These are phyloP conservation scores for Magnolia officinalis DNA, from an alignment of 164 flowering plant species.

Conservation along the genomic window DNA sequence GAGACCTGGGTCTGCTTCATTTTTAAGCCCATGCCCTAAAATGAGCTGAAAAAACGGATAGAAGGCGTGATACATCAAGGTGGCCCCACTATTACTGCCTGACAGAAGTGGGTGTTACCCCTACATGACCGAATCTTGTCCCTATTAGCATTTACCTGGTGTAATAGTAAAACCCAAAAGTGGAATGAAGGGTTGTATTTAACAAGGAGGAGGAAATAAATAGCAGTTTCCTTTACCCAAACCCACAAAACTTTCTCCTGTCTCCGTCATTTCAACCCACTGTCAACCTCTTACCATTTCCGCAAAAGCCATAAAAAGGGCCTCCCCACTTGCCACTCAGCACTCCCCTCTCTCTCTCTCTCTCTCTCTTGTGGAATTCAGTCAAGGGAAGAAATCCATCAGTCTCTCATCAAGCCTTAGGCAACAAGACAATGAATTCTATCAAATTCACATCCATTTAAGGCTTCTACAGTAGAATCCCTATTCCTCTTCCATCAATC, in stretches of 20 bases:
- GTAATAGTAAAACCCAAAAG: too few relatives aligned
- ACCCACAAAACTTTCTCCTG: slow-evolving; percentile 17
- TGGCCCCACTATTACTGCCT: too few relatives aligned
- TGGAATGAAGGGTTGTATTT: too few relatives aligned
- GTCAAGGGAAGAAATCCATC: slow-evolving; percentile 9
- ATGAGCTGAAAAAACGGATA: too few relatives aligned
- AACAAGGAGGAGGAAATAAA: too few relatives aligned
- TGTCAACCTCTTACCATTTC: slow-evolving; percentile 26
- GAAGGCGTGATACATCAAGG: too few relatives aligned
- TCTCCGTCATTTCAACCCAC: slow-evolving; percentile 17
- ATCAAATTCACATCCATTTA: neutral
- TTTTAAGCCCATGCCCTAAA: too few relatives aligned
- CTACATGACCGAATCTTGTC: too few relatives aligned
- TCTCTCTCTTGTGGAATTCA: neutral
- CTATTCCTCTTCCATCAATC: neutral
- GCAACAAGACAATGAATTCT: neutral
- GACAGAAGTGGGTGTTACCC: too few relatives aligned
- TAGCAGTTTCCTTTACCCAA: neutral
- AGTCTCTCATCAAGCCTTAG: neutral
- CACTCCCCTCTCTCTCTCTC: slow-evolving; percentile 3
- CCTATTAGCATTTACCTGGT: too few relatives aligned
- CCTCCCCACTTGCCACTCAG: slow-evolving; percentile 6
- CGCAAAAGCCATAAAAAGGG: slow-evolving; percentile 23
- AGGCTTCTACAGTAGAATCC: neutral
- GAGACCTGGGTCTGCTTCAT: too few relatives aligned